Evolutionary conservation across 2,329 filamentous ascomycete genomes (phyloP).

Genomic region (Cladosporium sp.): DNA sequence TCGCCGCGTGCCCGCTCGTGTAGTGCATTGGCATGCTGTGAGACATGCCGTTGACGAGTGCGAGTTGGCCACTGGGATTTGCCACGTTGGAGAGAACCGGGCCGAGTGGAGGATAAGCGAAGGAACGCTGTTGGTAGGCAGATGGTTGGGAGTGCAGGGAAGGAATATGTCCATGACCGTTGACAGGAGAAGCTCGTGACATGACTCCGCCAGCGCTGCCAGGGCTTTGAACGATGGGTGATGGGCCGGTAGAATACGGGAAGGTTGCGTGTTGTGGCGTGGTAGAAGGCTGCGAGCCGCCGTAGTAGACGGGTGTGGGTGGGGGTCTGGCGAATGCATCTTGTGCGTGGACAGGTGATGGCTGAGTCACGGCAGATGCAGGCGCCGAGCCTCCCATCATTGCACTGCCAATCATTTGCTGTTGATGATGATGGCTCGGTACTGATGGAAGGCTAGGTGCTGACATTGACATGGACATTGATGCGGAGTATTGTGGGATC

Average conservation of each 20-base stretch:
- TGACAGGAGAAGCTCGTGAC: constrained; percentile 51
- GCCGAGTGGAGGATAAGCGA: constrained; percentile 58
- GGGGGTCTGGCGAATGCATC: constrained; percentile 56
- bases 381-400: constrained; percentile 42
- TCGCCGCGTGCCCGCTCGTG: constrained; percentile 58
- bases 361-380: constrained; percentile 32
- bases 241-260: constrained; percentile 47
- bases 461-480: constrained; percentile 50
- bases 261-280: constrained; percentile 47
- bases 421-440: constrained; percentile 35
- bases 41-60: constrained; percentile 58
- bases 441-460: constrained; percentile 48
- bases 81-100: constrained; percentile 75
- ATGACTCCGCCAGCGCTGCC: constrained; percentile 43
- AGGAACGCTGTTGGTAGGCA: constrained; percentile 47
- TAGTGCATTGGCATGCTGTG: constrained; percentile 51
- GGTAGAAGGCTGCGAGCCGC: constrained; percentile 48
- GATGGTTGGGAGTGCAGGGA: constrained; percentile 46
- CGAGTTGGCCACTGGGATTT: constrained; percentile 67
- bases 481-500: constrained; percentile 58
- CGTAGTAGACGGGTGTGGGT: constrained; percentile 61
- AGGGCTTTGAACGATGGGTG: constrained; percentile 47
- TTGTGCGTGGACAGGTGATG: constrained; percentile 55
- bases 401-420: constrained; percentile 40
- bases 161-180: constrained; percentile 40